phyloP scores from a whole-genome alignment of 2,329 filamentous ascomycete species.

The Epichloe bromicola region DNA sequence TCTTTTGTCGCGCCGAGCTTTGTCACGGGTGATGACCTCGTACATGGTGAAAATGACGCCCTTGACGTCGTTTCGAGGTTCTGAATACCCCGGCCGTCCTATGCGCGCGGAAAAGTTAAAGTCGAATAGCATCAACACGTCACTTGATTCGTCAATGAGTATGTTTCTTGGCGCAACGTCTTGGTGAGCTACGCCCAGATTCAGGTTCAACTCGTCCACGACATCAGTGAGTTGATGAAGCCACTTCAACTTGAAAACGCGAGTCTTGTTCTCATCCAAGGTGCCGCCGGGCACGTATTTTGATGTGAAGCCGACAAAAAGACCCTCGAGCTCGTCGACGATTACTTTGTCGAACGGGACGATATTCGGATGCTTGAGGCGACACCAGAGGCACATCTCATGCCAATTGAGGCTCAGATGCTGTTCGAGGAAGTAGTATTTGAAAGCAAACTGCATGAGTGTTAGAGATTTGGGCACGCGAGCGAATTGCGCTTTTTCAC shows the following conservation, averaged over 20 bases:
- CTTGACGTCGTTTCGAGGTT: constrained; percentile 18
- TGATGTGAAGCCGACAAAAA: neutral
- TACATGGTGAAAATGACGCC: constrained; percentile 22
- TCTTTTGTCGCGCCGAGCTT: constrained; percentile 9
- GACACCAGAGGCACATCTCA: constrained; percentile 22
- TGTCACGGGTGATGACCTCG: constrained; percentile 22
- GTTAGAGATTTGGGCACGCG: too few species aligned
- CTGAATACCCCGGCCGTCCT: constrained; percentile 4
- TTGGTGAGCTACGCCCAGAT: constrained; percentile 24
- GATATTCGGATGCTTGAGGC: constrained; percentile 11
- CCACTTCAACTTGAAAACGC: neutral
- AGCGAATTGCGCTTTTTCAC: too few species aligned
- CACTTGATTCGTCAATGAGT: constrained; percentile 19
- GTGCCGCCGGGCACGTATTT: neutral
- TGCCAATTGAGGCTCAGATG: constrained; percentile 14
- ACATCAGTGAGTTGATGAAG: constrained; percentile 7
- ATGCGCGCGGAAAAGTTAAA: constrained; percentile 18
- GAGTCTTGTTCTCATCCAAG: neutral
- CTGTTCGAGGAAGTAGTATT: constrained; percentile 19
- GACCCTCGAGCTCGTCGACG: too few species aligned
- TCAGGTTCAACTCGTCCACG: constrained; percentile 25
- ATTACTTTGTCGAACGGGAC: too few species aligned
- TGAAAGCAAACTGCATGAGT: constrained; percentile 16
- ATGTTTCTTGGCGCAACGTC: constrained; percentile 26
- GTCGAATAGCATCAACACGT: constrained; percentile 23